Evolutionary conservation across 1,284 basidiomycete genomes (phyloP), one percentile per base, ranked within the genome.

Genomic region (Rhodotorula sp.): DNA sequence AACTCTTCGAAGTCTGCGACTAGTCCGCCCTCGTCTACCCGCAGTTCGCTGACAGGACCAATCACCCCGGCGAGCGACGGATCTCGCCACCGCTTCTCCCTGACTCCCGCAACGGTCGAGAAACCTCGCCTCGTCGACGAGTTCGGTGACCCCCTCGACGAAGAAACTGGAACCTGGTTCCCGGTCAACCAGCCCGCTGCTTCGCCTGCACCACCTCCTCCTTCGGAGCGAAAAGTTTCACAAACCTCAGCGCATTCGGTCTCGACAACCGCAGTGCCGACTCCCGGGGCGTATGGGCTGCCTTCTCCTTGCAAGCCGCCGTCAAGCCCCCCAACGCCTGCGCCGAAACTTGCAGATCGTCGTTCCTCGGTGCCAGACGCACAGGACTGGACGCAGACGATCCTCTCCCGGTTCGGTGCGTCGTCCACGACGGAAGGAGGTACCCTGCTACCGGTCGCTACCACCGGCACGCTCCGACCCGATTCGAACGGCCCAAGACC

Each of bases 111-210:
- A 37, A 53, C 45, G 45, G 6, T n/a, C 20, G 20, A 26, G 20
- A 26, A 54, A 30, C 60, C 60, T 26, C 29, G 15, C 3, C 8
- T 63, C 6, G 49, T 69, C 33, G 72, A 73, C 67, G 72, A 71
- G 59, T 73, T 73, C 17, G 72, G 69, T 14, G 72, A 73, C 29
- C 64, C 64, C 10, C 61, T 73, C 64, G 64, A 66, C 49, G 64
- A 66, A n/a, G 64, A 66, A 24, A 60, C 58, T 12, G 45, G 29
- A 7, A 66, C 70, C 26, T 72, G 70, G 70, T 72, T 72, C 58
- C 71, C 71, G 3, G 62, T 70, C 55, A 69, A 69, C 29, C 71
- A 69, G 48, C 48, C 61, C 1, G 26, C 61, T 10, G 17, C 45
- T 10, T 29, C 24, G n/a, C 44, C 49, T 15, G 48, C 45, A 29